phyloP scores from a whole-genome alignment of 805 yeast species.

The Wickerhamomyces hampshirensis region DNA sequence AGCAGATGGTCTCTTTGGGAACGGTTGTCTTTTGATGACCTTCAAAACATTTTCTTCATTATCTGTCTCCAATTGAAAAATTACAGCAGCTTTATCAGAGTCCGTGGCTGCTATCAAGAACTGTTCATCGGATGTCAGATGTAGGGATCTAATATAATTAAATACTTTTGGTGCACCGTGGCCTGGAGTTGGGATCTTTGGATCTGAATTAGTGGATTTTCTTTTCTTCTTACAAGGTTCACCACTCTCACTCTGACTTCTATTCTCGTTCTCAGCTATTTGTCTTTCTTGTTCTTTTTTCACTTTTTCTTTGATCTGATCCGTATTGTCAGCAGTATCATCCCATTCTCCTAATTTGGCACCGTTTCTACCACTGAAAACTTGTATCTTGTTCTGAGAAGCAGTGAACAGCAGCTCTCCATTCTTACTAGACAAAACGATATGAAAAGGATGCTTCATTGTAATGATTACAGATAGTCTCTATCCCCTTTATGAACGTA shows the following conservation, averaged over 20 bases:
- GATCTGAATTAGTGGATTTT: constrained; percentile 31
- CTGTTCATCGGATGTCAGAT: constrained; percentile 46
- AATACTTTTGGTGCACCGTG: constrained; percentile 64
- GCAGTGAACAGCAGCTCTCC: constrained; percentile 51
- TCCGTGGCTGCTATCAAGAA: constrained; percentile 69
- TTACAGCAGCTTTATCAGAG: constrained; percentile 73
- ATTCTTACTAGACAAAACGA: constrained; percentile 38
- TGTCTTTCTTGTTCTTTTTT: constrained; percentile 33
- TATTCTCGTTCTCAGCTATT: constrained; percentile 26
- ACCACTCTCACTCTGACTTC: constrained; percentile 21
- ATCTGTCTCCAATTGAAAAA: constrained; percentile 39
- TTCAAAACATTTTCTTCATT: constrained; percentile 34
- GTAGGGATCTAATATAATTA: constrained; percentile 63
- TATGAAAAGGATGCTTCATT: constrained; percentile 73
- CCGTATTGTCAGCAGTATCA: constrained; percentile 50
- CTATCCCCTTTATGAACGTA: too few relatives aligned
- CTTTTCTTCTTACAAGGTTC: constrained; percentile 28
- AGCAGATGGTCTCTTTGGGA: constrained; percentile 92
- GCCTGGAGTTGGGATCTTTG: constrained; percentile 59
- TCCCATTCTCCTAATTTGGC: constrained; percentile 53
- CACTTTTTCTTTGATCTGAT: constrained; percentile 43
- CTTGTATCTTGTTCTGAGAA: constrained; percentile 55
- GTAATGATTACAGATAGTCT: too few relatives aligned
- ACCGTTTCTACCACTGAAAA: constrained; percentile 38
- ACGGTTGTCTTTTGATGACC: constrained; percentile 63